Conservation (phyloP, 805 yeast genomes). For the Zygoascus bituminiphila region DNA sequence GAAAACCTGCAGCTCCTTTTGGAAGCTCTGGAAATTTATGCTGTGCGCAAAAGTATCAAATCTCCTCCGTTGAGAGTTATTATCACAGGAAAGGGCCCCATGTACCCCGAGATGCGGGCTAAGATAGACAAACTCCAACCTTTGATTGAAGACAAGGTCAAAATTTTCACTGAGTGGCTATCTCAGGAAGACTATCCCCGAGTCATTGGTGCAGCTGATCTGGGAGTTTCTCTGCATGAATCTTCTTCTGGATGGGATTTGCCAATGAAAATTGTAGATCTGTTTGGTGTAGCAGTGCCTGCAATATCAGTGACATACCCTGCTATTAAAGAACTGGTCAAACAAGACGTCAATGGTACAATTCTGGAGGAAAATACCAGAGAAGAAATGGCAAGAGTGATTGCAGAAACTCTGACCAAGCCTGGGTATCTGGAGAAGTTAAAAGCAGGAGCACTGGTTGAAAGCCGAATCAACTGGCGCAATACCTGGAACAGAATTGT, state of each 20-base stretch:
- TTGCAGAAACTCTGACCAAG: slow-evolving; percentile 30
- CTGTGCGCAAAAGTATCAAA: slow-evolving; percentile 24
- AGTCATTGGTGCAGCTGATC: slow-evolving; percentile 66
- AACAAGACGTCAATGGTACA: slow-evolving; percentile 62
- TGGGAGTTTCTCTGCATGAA: slow-evolving; percentile 83
- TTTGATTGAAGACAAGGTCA: slow-evolving; percentile 37
- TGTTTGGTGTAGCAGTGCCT: slow-evolving; percentile 94
- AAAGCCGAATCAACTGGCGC: slow-evolving; percentile 66
- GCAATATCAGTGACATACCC: slow-evolving; percentile 71
- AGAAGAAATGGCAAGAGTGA: slow-evolving; percentile 37
- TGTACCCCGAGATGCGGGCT: slow-evolving; percentile 44
- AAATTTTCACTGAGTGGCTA: slow-evolving; percentile 67
- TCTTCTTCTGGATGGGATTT: slow-evolving; percentile 90
- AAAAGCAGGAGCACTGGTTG: slow-evolving; percentile 63
- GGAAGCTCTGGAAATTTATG: slow-evolving; percentile 58
- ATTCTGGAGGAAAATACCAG: slow-evolving; percentile 36
- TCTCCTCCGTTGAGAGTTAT: slow-evolving; percentile 51
- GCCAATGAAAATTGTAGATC: slow-evolving; percentile 95
- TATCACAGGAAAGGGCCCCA: slow-evolving; percentile 97
- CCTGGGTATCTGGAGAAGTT: slow-evolving; percentile 31
- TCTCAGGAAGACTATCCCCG: slow-evolving; percentile 69
- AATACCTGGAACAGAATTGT: slow-evolving; percentile 57
- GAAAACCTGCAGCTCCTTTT: slow-evolving; percentile 73
- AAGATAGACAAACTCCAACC: slow-evolving; percentile 39
- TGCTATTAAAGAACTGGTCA: slow-evolving; percentile 71